Evolutionary conservation across 1,284 basidiomycete species (phyloP).

Genomic region (Naganishia sp.): DNA sequence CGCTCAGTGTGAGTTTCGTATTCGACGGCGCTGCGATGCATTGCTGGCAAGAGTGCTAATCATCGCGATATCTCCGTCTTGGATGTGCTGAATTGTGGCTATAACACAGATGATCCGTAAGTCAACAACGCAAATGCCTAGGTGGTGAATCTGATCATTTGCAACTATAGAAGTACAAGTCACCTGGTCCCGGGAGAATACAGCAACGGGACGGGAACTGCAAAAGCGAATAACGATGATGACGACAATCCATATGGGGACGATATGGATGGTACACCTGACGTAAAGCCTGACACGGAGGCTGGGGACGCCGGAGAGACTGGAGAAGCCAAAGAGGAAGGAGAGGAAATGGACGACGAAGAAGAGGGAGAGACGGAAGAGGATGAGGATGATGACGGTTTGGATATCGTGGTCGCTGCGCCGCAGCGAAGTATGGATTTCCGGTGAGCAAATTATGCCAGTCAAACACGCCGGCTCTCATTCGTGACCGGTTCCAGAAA

Average conservation of each 20-base stretch:
- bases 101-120: slow-evolving; percentile 17
- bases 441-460: slow-evolving; percentile 38
- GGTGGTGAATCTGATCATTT: not conserved
- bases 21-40: not conserved
- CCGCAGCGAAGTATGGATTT: slow-evolving; percentile 46
- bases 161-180: not conserved
- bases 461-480: no score
- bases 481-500: slow-evolving; percentile 26
- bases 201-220: slow-evolving; percentile 3
- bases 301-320: not conserved
- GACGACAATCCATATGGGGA: slow-evolving; percentile 12
- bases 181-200: slow-evolving; percentile 12
- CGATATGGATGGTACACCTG: slow-evolving; percentile 37
- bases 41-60: not conserved
- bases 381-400: slow-evolving; percentile 49
- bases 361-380: slow-evolving; percentile 43
- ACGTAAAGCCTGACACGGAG: slow-evolving; percentile 34
- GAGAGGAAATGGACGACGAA: slow-evolving; percentile 41
- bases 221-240: slow-evolving; percentile 2
- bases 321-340: slow-evolving; percentile 17
- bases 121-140: not conserved
- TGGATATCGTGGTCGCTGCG: slow-evolving; percentile 49
- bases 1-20: not conserved
- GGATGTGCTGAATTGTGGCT: no score
- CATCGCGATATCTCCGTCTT: not conserved